phyloP scores from a whole-genome alignment of 306 rosid genomes.

The Sicyos baderoa region DNA sequence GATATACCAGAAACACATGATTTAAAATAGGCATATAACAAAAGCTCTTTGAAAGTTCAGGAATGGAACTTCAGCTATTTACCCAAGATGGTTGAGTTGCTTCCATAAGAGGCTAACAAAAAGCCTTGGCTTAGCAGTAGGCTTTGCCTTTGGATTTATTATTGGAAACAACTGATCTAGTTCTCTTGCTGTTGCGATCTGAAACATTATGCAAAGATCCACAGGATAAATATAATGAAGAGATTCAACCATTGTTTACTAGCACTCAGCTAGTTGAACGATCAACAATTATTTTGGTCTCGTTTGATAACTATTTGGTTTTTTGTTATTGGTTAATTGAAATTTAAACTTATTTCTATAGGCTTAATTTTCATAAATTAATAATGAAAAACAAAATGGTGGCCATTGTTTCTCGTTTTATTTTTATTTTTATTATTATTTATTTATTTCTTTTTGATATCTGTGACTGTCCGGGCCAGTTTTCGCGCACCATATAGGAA shows the following conservation, averaged over 20 bases:
- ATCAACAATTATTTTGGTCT: too few species aligned
- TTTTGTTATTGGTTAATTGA: too few species aligned
- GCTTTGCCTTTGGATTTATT: slow-evolving; percentile 63
- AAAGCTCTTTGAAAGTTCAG: not conserved
- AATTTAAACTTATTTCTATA: too few species aligned
- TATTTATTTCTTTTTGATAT: too few species aligned
- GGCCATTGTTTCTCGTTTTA: too few species aligned
- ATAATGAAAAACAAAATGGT: too few species aligned
- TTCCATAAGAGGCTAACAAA: slow-evolving; percentile 77
- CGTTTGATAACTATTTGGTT: too few species aligned
- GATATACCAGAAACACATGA: slow-evolving; percentile 19
- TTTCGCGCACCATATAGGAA: too few species aligned
- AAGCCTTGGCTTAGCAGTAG: slow-evolving; percentile 63
- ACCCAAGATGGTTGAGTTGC: slow-evolving; percentile 93
- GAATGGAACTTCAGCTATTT: slow-evolving; percentile 23
- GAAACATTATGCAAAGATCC: slow-evolving; percentile 8
- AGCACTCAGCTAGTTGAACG: not conserved
- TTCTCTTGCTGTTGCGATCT: slow-evolving; percentile 46
- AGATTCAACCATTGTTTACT: not conserved
- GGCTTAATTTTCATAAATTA: too few species aligned
- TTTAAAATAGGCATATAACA: not conserved
- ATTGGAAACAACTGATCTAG: slow-evolving; percentile 66
- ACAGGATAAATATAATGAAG: not conserved
- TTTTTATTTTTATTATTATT: too few species aligned
- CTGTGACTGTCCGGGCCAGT: too few species aligned